Evolutionary conservation across 192 early-diverging fungal species (phyloP), one percentile per base, ranked within the genome.

Genomic region (Entrophospora sp.): DNA sequence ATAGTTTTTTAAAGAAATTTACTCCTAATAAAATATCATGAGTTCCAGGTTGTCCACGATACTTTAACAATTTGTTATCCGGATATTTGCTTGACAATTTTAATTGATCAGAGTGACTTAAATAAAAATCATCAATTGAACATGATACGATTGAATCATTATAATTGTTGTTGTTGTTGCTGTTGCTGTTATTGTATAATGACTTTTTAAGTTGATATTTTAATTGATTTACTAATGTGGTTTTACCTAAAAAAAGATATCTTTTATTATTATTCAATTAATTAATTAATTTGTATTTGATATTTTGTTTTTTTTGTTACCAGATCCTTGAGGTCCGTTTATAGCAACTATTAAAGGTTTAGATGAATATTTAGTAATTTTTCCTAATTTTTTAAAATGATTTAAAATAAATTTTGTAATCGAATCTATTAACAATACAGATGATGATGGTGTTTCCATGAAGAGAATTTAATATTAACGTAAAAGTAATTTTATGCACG

Each of bases 101-200:
- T 6, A 62, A 49, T 66, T 93, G 94, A n/a, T 89, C 84, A 8
- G 69, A 66, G 63, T 79, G 74, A 0, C 91, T 75, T 20, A 93
- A 73, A 67, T 95, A 95, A 9, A 98, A 73, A 70, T 97, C 95
- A 72, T 97, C 95, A 48, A 85, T 74, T 4, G 90, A 92, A 44
- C 90, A 87, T 3, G 75, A 75, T 2, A 89, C 74, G 0, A 85
- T 79, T 3, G 71, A 64, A 13, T 89, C 36, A 14, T 83, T 70
- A 36, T 81, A 77, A 0, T 68, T 68, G n/a, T 20, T 12, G 13
- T 76, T 64, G 10, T 51, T 43, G 40, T 83, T 66, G 37, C 73
- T 69, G 18, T 67, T 5, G 69, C 81, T 5, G 86, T 69, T 0
- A 69, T 74, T 37, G 69, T 68, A 31, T 81, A 80, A 37, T 83